Base-by-base conservation (phyloP, 2,329 filamentous ascomycete genomes). In the Epichloe festucae region DNA sequence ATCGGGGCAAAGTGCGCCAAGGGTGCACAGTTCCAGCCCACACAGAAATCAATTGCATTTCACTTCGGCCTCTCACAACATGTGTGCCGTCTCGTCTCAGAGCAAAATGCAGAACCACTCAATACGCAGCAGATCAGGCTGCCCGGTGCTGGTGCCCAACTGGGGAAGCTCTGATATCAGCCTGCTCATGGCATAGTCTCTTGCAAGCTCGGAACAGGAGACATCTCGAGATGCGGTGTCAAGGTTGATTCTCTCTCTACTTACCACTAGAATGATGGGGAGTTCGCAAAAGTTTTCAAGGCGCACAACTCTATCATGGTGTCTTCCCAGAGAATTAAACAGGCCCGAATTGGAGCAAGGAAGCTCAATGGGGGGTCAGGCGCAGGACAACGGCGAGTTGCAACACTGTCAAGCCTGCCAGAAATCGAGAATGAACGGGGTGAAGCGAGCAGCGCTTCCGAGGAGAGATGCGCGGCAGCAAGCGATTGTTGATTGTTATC, bases 221-320 rank as follows among this genome's bases (percentile, higher is more conserved):
- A 44, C 48, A 52, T 64, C 67, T 66, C 59, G 10, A 19, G 17
- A 19, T 31, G 27, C 8, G 27, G 27, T 31, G 8, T 31, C 1
- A 31, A 31, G 27, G 0, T 31, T 31, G 8, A 31, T 3, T 10
- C 27, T 31, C 1, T 31, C 27, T 31, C 27, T 31, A 31, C 27
- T 31, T 31, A 72, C 69, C 66, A 68, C 67, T 72, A 72, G 61
- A 61, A 69, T 55, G 63, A 65, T 61, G 58, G 65, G 57, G 63
- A 58, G 56, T 60, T 61, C 56, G 59, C 57, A 57, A 59, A 55
- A 56, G 62, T 59, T 54, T 58, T 54, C 59, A 60, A 56, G 57
- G 60, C 59, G 60, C 63, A 60, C 65, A 67, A 70, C 65, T 62
- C 61, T 67, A 67, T 69, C 69, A 71, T 71, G 62, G 59, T 71